Evolutionary conservation across 768 basidiomycete genomes (phyloP), one percentile per base, ranked within the genome.

Genomic region (Rhizopogon rudus): DNA sequence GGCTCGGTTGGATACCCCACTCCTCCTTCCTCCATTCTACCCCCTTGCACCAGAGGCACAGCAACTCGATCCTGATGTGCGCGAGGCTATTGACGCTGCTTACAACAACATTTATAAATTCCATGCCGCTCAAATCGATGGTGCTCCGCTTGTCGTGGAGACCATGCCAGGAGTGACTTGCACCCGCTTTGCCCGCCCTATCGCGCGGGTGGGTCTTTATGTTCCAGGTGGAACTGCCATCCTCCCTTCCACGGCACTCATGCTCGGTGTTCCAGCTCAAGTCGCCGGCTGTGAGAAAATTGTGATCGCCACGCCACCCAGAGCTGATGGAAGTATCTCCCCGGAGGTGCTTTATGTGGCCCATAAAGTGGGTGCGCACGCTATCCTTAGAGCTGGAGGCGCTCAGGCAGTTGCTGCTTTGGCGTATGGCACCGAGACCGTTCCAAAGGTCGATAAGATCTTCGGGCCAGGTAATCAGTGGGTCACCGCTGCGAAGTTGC

Each of bases 401-500:
- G 96, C 91, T 16, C 97, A 99, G 67, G 97, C 97, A 10, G 80
- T 98, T 16, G 92, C 94, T 25, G 95, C 97, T 0, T 79, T 99
- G 75, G 97, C 97, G 1, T 98, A 98, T 68, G 97, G 97, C 17
- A 99, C 97, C 6, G 79, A 91, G 68, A 88, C 88, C 4, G 93
- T 95, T 6, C 93, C 94, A 14, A 98, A 99, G 73, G 96, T 98
- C 25, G 97, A 99, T 78, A 99, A 99, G 76, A 94, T 99, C 63
- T 96, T 98, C 66, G 97, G 97, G 8, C 97, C 97, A 6, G 97
- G 97, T 25, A 99, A 99, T 68, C 97, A 98, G 70, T 99, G 95
- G 93, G 97, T 99, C 22, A 99, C 96, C 2, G 97, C 97, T 1
- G 97, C 96, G 51, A 99, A 99, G 76, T 98, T 99, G 97, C 73